Evolutionary conservation across 2,329 filamentous ascomycete species (phyloP), one percentile per base, ranked within the genome.

Genomic region (Delphinella strobiligena): DNA sequence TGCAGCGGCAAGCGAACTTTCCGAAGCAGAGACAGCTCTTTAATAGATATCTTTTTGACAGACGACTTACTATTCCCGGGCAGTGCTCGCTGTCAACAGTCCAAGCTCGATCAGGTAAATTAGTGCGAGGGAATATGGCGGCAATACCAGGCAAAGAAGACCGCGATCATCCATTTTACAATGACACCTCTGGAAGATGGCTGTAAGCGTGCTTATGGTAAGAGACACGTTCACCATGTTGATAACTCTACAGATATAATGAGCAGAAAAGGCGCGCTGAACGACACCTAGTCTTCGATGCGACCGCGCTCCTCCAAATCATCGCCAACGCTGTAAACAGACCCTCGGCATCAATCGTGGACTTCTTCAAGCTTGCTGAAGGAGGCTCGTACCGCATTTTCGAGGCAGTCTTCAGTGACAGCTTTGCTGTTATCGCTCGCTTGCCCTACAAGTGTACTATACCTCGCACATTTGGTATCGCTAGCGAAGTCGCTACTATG

Each of bases 401-500:
- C 34, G 34, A 36, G 14, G 34, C 34, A 12, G 34, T 36, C 5
- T 36, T 36, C 19, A 4, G 4, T 12, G 34, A 36, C 14, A 19
- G 34, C 24, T 36, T 9, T 19, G 7, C 33, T 30, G 12, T 54
- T 4, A 46, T 54, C 12, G 52, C 48, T 4, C 48, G 50, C 29
- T 34, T 54, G 2, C 51, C 48, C 8, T 54, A 54, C 24, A 43
- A 43, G 12, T 43, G 34, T 2, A 49, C 43, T 5, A 35, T 49
- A 19, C 51, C 48, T 14, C 47, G 39, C 27, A 3, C 16, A 1
- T 44, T 52, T 2, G 38, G 46, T 2, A 44, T 45, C 7, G 49
- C 52, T 3, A 54, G 50, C 41, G 53, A 53, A 31, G 51, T 52
- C 5, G 52, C 53, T 4, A 55, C 52, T 1, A 50, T 55, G 47